These are phyloP conservation scores for Glycine tomentella DNA, from an alignment of 306 rosid species.

Conservation along the genomic window DNA sequence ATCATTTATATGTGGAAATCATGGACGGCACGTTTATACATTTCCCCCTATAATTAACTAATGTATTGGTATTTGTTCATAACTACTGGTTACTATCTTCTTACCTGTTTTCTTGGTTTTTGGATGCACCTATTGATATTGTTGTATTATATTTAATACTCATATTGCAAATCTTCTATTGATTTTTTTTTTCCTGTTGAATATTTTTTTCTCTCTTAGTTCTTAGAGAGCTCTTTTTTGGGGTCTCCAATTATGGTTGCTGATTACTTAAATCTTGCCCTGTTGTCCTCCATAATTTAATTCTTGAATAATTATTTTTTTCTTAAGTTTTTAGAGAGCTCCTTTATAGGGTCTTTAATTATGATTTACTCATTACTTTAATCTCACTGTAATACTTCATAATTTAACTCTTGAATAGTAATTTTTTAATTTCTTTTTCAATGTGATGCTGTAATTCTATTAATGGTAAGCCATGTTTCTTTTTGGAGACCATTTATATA, in stretches of 20 bases:
- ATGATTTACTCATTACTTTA: neutral
- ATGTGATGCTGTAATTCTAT: conserved; percentile 31
- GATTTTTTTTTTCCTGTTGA: neutral
- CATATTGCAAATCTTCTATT: neutral
- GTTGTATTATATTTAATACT: neutral
- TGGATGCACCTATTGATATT: neutral
- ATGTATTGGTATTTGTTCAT: neutral
- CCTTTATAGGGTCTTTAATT: conserved; percentile 12
- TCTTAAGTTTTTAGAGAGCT: neutral
- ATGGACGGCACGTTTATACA: neutral
- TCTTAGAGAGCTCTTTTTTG: neutral
- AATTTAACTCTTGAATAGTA: neutral
- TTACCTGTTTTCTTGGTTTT: conserved; percentile 15
- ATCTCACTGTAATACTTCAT: neutral
- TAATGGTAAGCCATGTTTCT: neutral
- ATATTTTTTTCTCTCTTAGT: neutral
- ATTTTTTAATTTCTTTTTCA: neutral
- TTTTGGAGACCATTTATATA: neutral
- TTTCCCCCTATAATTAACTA: neutral
- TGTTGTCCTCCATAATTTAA: neutral
- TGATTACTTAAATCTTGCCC: neutral
- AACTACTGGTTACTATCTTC: neutral
- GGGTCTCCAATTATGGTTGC: conserved; percentile 6
- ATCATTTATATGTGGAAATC: neutral
- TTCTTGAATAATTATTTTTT: neutral